Base-by-base conservation (phyloP, 371 early-diverging fungal genomes). In the Haplosporangium sp. region DNA sequence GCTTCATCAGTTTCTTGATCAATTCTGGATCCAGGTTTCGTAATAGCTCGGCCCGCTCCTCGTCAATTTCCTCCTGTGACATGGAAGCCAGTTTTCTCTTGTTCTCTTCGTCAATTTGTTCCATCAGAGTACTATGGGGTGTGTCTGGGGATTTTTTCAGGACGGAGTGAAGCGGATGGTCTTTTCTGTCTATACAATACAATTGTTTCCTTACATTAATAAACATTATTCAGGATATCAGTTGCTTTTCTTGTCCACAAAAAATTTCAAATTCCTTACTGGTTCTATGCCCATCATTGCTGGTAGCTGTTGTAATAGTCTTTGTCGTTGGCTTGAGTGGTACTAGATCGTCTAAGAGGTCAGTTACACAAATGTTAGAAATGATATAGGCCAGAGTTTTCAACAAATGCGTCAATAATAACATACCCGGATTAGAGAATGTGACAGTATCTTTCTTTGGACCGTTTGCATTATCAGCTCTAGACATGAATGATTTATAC, bases 61-160 rank as follows among this genome's bases (percentile, higher is more conserved):
- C 86, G 39, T 86, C 84, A 44, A 94, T 87, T 67, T 94, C 91
- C 47, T 86, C 73, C 40, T 83, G 83, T 13, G 90, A 76, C 94
- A 94, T 93, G 52, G 65, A 70, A 20, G 77, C 76, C 15, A 94
- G 82, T n/a, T 84, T 83, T 15, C 72, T 42, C 11, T 82, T 61
- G 74, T 93, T 94, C 50, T 93, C 92, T 4, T 86, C 85, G 61
- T 90, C 84, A 60, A 87, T 85, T 60, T 84, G 86, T 9, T 70
- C 78, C 76, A 69, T 73, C 56, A 65, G 59, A 34, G 65, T 64
- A 66, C 38, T 61, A 44, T 67, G 69, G 19, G 70, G 60, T 20
- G 58, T 47, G 55, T 69, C 76, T 15, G 67, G 37, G 0, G 57
- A 53, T 60, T 70, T 67, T 44, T 55, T 63, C 39, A 70, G 64